Base-by-base conservation (phyloP, 805 yeast species). In the Starmera dryadoides region DNA sequence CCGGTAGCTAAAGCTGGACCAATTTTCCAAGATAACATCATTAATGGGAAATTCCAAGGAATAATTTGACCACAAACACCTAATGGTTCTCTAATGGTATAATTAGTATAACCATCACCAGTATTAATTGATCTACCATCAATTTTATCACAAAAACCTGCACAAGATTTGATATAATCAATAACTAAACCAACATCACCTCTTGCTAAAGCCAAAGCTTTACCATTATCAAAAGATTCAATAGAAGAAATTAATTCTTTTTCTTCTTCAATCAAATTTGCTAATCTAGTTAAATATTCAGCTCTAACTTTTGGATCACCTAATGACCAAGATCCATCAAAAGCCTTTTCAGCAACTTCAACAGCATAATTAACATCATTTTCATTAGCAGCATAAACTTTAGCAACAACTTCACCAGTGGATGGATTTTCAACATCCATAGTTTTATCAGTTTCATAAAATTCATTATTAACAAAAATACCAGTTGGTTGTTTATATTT, bases 11-110 rank as follows among this genome's bases (percentile, higher is more conserved):
- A 63, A 47, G 81, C 81, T 34, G 86, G 84, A 45, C 79, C 83
- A 43, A 77, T 64, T 55, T 79, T 79, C 85, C 86, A 79, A 29
- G 80, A 64, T 60, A 77, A 72, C 71, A 80, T 79, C 55, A 78
- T 68, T 53, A 79, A 65, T 48, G 86, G 85, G 69, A 78, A 79
- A 59, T 79, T 79, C 86, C 85, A 79, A 49, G 86, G 84, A 51
- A 79, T 78, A 46, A 79, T 72, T 59, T 79, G 83, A 42, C 81
- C 84, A 64, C 82, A 77, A 34, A 79, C 84, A 53, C 84, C 85
- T 53, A 70, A 64, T 49, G 86, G 84, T 63, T 78, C 84, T 56
- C 72, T 68, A 51, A 73, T 65, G 40, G 81, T 74, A 56, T 64
- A 79, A 43, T 69, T 71, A 54, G 72, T 68, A 56, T 72, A 73